Percentiles rank a stretch among this genome's conserved stretches.
Conservation (phyloP, 176 grass and related monocot species). For the Raddia guianensis region DNA sequence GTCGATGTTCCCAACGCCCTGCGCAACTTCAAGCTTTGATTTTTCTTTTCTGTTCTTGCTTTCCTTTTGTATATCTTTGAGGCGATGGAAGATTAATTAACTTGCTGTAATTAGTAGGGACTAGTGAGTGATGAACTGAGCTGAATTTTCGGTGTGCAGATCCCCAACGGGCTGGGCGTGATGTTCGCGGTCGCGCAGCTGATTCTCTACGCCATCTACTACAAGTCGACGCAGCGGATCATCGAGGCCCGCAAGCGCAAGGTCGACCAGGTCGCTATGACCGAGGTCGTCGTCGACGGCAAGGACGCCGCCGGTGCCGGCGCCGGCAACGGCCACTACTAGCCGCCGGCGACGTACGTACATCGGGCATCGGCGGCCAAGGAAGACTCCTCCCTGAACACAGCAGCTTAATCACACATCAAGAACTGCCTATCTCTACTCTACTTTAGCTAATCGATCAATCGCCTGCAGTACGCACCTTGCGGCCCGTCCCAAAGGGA, state of each 20-base stretch:
- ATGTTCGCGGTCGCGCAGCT: conserved; percentile 73
- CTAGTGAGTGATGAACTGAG: no score
- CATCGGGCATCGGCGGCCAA: no score
- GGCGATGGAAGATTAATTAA: no score
- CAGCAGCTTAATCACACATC: background rate
- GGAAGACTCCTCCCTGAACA: background rate
- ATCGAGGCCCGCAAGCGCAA: conserved; percentile 66
- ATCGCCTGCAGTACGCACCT: background rate
- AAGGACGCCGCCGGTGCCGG: conserved; percentile 28
- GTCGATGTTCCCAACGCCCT: no score
- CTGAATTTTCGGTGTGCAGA: conserved; percentile 43
- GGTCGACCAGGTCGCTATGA: conserved; percentile 59
- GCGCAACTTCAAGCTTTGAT: no score
- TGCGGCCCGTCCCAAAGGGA: background rate
- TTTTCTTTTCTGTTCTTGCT: no score
- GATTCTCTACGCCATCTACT: conserved; percentile 78
- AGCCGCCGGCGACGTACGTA: background rate
- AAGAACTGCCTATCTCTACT: background rate
- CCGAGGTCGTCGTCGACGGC: conserved; percentile 65
- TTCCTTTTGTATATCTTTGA: no score
- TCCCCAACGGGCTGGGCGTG: conserved; percentile 80
- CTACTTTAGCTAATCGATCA: background rate
- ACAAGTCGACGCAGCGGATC: conserved; percentile 87
- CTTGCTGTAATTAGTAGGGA: no score
- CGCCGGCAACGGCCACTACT: conserved; percentile 25